Percentiles rank a stretch among this genome's conserved stretches.
phyloP scores from a whole-genome alignment of 148 eudicot genomes.

The Cornus suecica region DNA sequence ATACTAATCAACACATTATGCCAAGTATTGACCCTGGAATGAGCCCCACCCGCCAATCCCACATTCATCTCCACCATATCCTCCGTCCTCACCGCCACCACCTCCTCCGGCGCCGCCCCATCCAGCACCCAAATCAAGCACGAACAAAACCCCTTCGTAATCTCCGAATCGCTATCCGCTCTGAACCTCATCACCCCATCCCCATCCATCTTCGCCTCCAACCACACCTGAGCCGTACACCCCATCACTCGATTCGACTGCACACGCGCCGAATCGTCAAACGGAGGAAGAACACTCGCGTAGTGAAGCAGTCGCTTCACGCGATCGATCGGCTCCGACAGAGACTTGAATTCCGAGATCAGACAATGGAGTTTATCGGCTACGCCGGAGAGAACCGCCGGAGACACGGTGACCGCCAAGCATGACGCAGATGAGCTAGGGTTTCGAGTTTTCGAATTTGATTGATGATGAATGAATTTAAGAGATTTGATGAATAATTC shows the following conservation, averaged over 20 bases:
- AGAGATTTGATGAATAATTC: background rate
- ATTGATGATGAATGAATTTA: background rate
- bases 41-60: constrained; percentile 52
- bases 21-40: constrained; percentile 79
- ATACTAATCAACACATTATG: constrained; percentile 56
- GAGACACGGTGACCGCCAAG: background rate
- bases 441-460: background rate
- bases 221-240: constrained; percentile 72
- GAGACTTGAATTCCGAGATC: constrained; percentile 55
- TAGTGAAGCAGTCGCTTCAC: constrained; percentile 62
- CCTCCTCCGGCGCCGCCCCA: constrained; percentile 52
- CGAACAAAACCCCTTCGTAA: constrained; percentile 73
- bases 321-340: constrained; percentile 69
- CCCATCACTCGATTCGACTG: constrained; percentile 55
- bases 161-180: constrained; percentile 78
- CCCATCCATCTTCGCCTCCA: constrained; percentile 44
- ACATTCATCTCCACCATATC: constrained; percentile 76
- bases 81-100: constrained; percentile 50
- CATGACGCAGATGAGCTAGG: background rate
- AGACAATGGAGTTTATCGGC: constrained; percentile 35
- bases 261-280: constrained; percentile 37
- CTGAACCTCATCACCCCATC: constrained; percentile 42
- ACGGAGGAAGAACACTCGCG: constrained; percentile 44
- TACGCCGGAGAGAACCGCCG: background rate
- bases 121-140: constrained; percentile 65